Base-by-base conservation (phyloP, 768 basidiomycete genomes). In the Phaeotremella fagi region DNA sequence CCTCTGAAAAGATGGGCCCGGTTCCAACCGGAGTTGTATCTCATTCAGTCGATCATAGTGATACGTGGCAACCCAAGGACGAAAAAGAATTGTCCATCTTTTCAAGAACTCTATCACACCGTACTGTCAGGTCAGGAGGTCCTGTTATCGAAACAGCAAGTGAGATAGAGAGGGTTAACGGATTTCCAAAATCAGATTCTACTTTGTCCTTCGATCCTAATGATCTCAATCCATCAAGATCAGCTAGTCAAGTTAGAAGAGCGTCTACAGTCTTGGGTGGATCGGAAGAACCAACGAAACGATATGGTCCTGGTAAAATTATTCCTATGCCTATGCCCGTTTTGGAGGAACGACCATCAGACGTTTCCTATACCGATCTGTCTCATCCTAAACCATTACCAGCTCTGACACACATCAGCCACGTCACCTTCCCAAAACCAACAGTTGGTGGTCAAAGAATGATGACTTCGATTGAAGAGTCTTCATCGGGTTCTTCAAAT, bases 191-290 rank as follows among this genome's bases (percentile, higher is more conserved):
- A 12, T 49, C 61, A 3, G 66, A 67, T 16, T 64, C 64, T n/a
- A 29, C 54, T 16, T 43, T 67, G 27, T 56, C 54, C 23, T 72
- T 72, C 44, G 71, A 72, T 45, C 66, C 64, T n/a, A 62, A 61
- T 36, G 71, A 72, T 52, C 52, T 72, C 26, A 72, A 72, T 45
- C 71, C 71, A 12, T 72, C 71, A 25, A 50, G 71, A 31, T 70
- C 68, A 3, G 71, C 71, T 6, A 64, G 61, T 51, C 71, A 72
- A 48, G 70, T 64, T n/a, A 53, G 66, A n/a, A 38, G 67, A 36
- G 45, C 56, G 2, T 36, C 55, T 7, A 55, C 54, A 5, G 28
- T 29, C 14, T 26, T 59, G 7, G 31, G 49, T 23, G 42, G 35
- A 16, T 33, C 42, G 20, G 35, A 51, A 18, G 20, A 23, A 23